These are phyloP conservation scores for Plectranthus barbatus DNA, from an alignment of 257 asterid genomes.

Conservation along the genomic window DNA sequence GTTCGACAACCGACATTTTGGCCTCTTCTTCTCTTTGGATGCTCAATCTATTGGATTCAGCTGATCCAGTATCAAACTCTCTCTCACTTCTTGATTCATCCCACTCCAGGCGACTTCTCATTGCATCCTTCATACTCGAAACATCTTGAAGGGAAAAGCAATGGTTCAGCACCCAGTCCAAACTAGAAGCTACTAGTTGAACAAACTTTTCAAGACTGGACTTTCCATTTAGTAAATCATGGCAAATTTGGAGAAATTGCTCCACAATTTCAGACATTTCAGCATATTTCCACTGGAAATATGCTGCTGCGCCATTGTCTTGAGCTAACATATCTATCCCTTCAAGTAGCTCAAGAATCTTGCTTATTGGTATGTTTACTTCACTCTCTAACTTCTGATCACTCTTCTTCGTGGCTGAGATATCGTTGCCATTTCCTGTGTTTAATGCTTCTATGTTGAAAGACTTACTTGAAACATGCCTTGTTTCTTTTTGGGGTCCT, in stretches of 20 bases:
- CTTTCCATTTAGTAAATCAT: constrained; percentile 40
- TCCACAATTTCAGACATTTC: constrained; percentile 45
- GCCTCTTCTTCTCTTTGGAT: constrained; percentile 23
- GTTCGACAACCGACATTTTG: constrained; percentile 18
- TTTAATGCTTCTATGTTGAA: constrained; percentile 19
- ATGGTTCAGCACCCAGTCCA: constrained; percentile 78
- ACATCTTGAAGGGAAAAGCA: constrained; percentile 83
- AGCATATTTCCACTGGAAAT: constrained; percentile 58
- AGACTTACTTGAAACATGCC: constrained; percentile 13
- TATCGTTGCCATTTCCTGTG: constrained; percentile 16
- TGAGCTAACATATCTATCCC: constrained; percentile 36
- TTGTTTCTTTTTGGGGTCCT: constrained; percentile 10
- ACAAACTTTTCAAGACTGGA: constrained; percentile 45
- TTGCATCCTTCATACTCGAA: constrained; percentile 63
- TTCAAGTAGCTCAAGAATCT: constrained; percentile 62
- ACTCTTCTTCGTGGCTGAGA: constrained; percentile 18
- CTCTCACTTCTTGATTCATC: constrained; percentile 54
- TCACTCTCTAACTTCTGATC: constrained; percentile 21
- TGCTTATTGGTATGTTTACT: constrained; percentile 33
- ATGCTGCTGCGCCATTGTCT: constrained; percentile 26
- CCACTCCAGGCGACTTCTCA: constrained; percentile 52
- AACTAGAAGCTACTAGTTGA: constrained; percentile 37
- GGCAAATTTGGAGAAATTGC: constrained; percentile 47
- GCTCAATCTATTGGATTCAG: constrained; percentile 18
- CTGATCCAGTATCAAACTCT: constrained; percentile 42